phyloP scores from a whole-genome alignment of 805 yeast species.

The Starmera quercuum region DNA sequence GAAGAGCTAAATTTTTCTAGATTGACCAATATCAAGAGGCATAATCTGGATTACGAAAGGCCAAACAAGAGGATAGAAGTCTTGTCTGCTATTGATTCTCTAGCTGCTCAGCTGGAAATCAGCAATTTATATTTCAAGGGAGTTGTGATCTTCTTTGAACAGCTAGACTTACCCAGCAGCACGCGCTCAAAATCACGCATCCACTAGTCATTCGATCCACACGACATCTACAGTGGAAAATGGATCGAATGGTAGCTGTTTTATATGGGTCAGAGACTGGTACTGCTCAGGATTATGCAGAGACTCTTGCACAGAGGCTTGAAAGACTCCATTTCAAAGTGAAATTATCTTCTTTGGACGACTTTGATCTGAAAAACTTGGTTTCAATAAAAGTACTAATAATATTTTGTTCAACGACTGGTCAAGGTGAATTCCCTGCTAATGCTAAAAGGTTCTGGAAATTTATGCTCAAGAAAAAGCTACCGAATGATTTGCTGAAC shows the following conservation, averaged over 20 bases:
- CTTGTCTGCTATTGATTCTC: too few species aligned
- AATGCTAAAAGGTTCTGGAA: slow-evolving; percentile 72
- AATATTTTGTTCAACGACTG: slow-evolving; percentile 80
- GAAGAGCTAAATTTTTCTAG: too few species aligned
- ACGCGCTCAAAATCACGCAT: too few species aligned
- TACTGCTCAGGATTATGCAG: slow-evolving; percentile 80
- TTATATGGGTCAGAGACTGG: slow-evolving; percentile 93
- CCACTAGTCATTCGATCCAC: too few species aligned
- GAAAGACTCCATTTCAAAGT: slow-evolving; percentile 46
- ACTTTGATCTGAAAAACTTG: slow-evolving; percentile 47
- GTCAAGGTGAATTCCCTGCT: slow-evolving; percentile 89
- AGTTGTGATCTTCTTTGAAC: too few species aligned
- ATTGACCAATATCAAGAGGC: too few species aligned
- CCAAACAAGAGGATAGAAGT: too few species aligned
- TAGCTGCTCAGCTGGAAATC: too few species aligned
- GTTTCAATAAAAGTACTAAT: slow-evolving; percentile 40
- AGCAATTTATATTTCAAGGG: too few species aligned
- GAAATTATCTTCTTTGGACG: slow-evolving; percentile 47
- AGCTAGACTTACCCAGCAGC: too few species aligned
- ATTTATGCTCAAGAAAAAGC: slow-evolving; percentile 57
- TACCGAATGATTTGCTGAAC: slow-evolving; percentile 53
- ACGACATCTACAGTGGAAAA: too few species aligned
- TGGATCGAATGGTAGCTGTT: slow-evolving; percentile 39
- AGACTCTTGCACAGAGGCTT: slow-evolving; percentile 46
- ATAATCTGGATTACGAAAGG: too few species aligned